Evolutionary conservation across 371 early-diverging fungal genomes (phyloP).

Genomic region (Mucor sp.): DNA sequence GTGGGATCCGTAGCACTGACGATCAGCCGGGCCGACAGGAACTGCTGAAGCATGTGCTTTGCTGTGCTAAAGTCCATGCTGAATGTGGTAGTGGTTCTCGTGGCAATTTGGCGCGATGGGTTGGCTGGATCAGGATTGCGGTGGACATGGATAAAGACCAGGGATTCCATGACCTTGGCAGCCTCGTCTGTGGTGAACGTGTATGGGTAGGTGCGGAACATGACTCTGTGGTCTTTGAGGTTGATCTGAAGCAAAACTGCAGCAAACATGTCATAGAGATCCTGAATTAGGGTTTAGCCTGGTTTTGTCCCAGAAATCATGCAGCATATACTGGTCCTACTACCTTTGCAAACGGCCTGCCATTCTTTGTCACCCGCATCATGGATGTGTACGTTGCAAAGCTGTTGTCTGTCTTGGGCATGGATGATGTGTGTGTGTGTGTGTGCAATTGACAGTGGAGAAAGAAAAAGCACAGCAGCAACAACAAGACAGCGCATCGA

Average conservation of each 20-base stretch:
- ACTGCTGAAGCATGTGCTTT: slow-evolving; percentile 58
- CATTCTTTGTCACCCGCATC: slow-evolving; percentile 31
- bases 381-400: slow-evolving; percentile 28
- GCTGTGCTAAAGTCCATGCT: slow-evolving; percentile 59
- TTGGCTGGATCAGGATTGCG: slow-evolving; percentile 56
- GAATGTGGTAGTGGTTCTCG: slow-evolving; percentile 57
- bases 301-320: not conserved
- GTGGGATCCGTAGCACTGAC: slow-evolving; percentile 53
- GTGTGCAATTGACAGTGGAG: not conserved
- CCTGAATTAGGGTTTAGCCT: slow-evolving; percentile 21
- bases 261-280: slow-evolving; percentile 49
- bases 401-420: slow-evolving; percentile 21
- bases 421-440: not conserved
- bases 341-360: slow-evolving; percentile 40
- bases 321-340: not conserved
- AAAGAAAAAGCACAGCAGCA: not conserved
- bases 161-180: slow-evolving; percentile 45
- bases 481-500: not conserved
- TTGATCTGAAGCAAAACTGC: slow-evolving; percentile 45
- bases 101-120: slow-evolving; percentile 40
- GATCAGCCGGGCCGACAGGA: slow-evolving; percentile 55
- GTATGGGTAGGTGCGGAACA: slow-evolving; percentile 57
- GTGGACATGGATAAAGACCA: slow-evolving; percentile 56
- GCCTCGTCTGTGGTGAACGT: slow-evolving; percentile 67
- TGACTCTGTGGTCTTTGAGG: slow-evolving; percentile 43